Base-by-base conservation (phyloP, 2,329 filamentous ascomycete species). In the Apiospora pterosperma region DNA sequence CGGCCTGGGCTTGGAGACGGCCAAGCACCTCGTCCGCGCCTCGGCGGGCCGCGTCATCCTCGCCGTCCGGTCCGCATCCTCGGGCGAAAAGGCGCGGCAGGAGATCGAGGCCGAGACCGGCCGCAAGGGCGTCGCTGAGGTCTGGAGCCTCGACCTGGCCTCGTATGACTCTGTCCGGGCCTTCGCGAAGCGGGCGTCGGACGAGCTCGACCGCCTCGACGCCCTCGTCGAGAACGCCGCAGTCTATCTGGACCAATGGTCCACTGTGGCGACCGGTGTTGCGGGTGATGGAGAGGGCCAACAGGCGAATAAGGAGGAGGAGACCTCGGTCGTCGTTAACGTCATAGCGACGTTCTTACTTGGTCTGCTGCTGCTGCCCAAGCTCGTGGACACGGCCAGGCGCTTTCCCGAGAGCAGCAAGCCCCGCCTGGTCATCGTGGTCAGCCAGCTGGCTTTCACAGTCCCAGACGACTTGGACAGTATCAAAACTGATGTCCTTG, bases 71-170 rank as follows among this genome's bases (percentile, higher is more conserved):
- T 36, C 44, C 21, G 42, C 34, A 59, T 1, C 21, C 23, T 21
- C 23, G 41, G 66, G 81, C 64, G 76, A 82, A 59, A 73, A 72
- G 3, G 81, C 82, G 2, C 75, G 75, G 62, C 67, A 70, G 31
- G 72, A 74, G 31, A 76, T 81, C 2, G 68, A 76, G 10, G 36
- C 34, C 38, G 69, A 19, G 60, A n/a, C 61, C 42, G 60, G 48
- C 25, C 62, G 62, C 12, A 11, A 10, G 10, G 62, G 38, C 16
- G 34, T 59, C n/a, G 77, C 77, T 74, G 44, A 81, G 52, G 80
- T 84, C 5, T 84, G 81, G 80, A 36, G 70, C 10, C 69, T 84
- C 1, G 81, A 84, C 69, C 76, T 84, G 67, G 67, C 67, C 1
- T 75, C 68, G 16, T 79, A 79, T 64, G 72, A 72, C 1, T 82